Base-by-base conservation (phyloP, 305 asterid species). In the Plantago lanceolata region DNA sequence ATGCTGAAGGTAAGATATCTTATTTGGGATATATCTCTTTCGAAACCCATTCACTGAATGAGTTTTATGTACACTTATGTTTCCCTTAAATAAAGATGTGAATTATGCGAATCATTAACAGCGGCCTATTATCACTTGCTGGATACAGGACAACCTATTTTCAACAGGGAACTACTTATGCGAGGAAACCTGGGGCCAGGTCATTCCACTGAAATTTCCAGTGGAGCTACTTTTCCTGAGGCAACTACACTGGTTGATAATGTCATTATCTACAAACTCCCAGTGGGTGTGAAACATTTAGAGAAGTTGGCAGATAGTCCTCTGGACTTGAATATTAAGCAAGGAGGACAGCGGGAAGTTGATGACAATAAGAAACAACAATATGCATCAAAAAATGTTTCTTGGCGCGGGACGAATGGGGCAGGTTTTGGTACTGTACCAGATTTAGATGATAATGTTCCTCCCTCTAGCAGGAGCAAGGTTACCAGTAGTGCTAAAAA, bases 201-300 rank as follows among this genome's bases (percentile, higher is more conserved):
- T 73, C 73, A 75, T 68, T 78, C 72, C 7, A 74, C 71, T 61
- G 89, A 75, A 68, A 3, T 61, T 53, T 71, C 82, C 63, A 72
- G 76, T 47, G 86, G 84, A 56, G 64, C 78, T 61, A 76, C 70
- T 61, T 75, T 64, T 68, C 19, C 74, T 9, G 94, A 82, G 59
- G 77, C 74, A 60, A 59, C 79, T 75, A 70, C 77, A 43, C 24
- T 61, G 64, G 75, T 69, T 72, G 93, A 82, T 63, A 74, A 60
- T 63, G 72, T 84, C 72, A 81, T 79, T 83, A 71, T 83, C 75
- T 88, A 74, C 77, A 84, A 64, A 74, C 94, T 90, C 61, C 99
- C 99, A 44, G 86, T 94, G 78, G 99, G 99, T 66, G 89, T 94
- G 58, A 94, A 81, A 70, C 71, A 63, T 51, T 52, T 68, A 52